Evolutionary conservation across 2,329 filamentous ascomycete species (phyloP).

Genomic region (Verticillium alfalfae): DNA sequence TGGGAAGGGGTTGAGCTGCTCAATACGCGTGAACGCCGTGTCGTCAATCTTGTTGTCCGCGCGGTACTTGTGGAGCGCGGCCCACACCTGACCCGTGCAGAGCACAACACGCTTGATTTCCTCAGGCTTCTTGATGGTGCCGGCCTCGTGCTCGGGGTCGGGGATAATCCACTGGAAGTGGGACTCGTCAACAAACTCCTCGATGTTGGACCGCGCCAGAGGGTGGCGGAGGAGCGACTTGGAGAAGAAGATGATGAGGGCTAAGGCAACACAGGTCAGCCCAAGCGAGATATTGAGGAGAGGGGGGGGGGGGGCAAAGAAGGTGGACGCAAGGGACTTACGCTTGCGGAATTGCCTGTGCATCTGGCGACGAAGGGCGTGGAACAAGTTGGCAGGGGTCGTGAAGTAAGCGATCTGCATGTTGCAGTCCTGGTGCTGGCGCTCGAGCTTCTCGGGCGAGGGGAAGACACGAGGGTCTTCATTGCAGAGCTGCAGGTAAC

Average conservation of each 20-base stretch:
- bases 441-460: slow-evolving; percentile 78
- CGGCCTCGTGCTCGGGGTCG: slow-evolving; percentile 76
- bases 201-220: slow-evolving; percentile 79
- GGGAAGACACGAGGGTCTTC: slow-evolving; percentile 96
- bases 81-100: slow-evolving; percentile 92
- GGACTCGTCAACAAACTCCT: slow-evolving; percentile 85
- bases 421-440: slow-evolving; percentile 99
- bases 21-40: slow-evolving; percentile 88
- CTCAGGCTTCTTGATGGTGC: slow-evolving; percentile 70
- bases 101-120: slow-evolving; percentile 92
- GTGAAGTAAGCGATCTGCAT: slow-evolving; percentile 99
- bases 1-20: slow-evolving; percentile 98
- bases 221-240: slow-evolving; percentile 95
- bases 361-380: slow-evolving; percentile 94
- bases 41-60: slow-evolving; percentile 81
- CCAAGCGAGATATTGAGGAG: background rate
- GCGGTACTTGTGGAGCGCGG: slow-evolving; percentile 85
- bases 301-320: no score
- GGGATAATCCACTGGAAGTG: slow-evolving; percentile 97
- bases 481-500: slow-evolving; percentile 95
- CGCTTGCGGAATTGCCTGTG: slow-evolving; percentile 99
- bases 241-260: slow-evolving; percentile 96
- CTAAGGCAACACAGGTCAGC: slow-evolving; percentile 38
- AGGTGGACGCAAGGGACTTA: slow-evolving; percentile 42
- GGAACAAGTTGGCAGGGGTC: slow-evolving; percentile 93